Evolutionary conservation across 2,329 filamentous ascomycete genomes (phyloP).

Genomic region (Berkeleyomyces basicola): DNA sequence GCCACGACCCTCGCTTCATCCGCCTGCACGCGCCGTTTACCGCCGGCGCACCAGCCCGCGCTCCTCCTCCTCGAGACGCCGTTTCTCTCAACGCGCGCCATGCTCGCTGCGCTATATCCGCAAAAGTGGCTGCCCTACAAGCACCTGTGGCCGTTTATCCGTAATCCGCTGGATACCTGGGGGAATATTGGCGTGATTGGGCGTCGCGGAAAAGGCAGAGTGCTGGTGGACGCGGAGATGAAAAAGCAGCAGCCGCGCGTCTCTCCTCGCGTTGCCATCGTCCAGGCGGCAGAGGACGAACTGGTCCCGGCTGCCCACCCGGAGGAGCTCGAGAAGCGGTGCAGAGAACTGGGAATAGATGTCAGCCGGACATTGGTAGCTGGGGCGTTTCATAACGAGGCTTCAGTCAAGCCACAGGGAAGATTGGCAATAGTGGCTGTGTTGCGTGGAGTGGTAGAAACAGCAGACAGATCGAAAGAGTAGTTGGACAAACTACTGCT

Average conservation of each 20-base stretch:
- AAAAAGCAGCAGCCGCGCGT: too few relatives aligned
- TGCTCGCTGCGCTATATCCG: slow-evolving; percentile 58
- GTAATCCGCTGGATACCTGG: slow-evolving; percentile 43
- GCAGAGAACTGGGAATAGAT: slow-evolving; percentile 29
- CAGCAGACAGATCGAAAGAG: too few relatives aligned
- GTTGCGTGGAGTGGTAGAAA: background rate
- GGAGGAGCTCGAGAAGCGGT: slow-evolving; percentile 29
- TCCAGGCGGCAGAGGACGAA: slow-evolving; percentile 42
- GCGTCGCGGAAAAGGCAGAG: slow-evolving; percentile 23
- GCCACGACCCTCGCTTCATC: slow-evolving; percentile 43
- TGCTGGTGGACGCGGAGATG: slow-evolving; percentile 6
- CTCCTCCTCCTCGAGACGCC: slow-evolving; percentile 58
- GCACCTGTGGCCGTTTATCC: slow-evolving; percentile 56
- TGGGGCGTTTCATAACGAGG: slow-evolving; percentile 40
- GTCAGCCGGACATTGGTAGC: slow-evolving; percentile 29
- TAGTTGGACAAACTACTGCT: background rate
- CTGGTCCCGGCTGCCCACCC: slow-evolving; percentile 38
- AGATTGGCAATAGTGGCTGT: slow-evolving; percentile 23
- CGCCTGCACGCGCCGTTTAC: slow-evolving; percentile 12
- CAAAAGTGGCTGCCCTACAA: slow-evolving; percentile 67
- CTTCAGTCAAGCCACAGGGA: slow-evolving; percentile 26
- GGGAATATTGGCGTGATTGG: slow-evolving; percentile 26
- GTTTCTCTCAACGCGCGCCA: slow-evolving; percentile 51
- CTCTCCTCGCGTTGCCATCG: slow-evolving; percentile 28
- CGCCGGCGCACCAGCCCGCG: slow-evolving; percentile 12